Evolutionary conservation across 805 yeast species (phyloP), one percentile per base, ranked within the genome.

Genomic region (Yamadazyma sp.): DNA sequence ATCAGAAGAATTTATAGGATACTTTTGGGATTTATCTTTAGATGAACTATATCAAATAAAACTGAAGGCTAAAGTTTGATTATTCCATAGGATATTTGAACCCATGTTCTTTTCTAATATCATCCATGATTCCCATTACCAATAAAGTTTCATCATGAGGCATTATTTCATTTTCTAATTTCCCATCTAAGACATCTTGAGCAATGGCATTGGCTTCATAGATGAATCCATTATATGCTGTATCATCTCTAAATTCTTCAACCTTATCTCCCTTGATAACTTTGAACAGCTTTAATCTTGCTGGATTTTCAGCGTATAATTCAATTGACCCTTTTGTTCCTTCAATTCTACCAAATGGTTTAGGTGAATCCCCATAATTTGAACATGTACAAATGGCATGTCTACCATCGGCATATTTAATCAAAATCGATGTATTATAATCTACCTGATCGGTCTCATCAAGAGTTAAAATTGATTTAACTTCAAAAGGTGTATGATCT

Each of bases 181-280:
- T 58, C 9, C 76, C 75, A 11, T 51, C 55, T 5, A 48, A 35
- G 26, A 77, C 56, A 35, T 68, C 73, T 30, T 61, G 52, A 3
- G 76, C 80, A 20, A 67, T 69, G 4, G 73, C 78, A 45, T 75
- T 70, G 1, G 80, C 80, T 54, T 77, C 82, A 51, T 69, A 70
- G 45, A 70, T 71, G 50, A 75, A 70, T 0, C 83, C 83, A 31
- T 58, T 51, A 29, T 62, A 69, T 3, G 64, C 67, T 7, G 60
- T 52, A 16, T 58, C 52, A 35, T 63, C 68, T 25, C 58, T 52
- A 36, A 53, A 53, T 16, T 52, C 65, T 23, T 54, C 43, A 1
- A 50, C 42, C 19, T 45, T 44, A 4, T 49, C 38, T 1, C 37
- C 44, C 33, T 65, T 65, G 47, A 58, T 59, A 30, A 70, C 57